These are phyloP conservation scores for Globisporangium cederbergense DNA, from an alignment of 352 stramenopile genomes.

Conservation along the genomic window DNA sequence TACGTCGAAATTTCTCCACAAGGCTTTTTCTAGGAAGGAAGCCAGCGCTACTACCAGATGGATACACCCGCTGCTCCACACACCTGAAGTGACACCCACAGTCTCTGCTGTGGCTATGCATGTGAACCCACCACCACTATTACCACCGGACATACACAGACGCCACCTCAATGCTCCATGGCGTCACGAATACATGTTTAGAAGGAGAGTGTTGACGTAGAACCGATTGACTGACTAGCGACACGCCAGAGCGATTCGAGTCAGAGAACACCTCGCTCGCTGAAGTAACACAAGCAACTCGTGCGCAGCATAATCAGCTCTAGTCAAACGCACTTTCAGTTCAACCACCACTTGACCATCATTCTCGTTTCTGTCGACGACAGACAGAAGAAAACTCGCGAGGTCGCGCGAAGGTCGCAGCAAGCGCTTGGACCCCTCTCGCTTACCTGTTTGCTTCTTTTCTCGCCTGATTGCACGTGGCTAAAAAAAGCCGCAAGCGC, in stretches of 20 bases:
- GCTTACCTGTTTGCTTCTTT: background rate
- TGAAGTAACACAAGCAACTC: background rate
- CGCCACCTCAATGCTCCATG: no score
- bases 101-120: background rate
- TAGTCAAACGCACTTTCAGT: background rate
- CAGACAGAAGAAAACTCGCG: background rate
- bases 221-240: no score
- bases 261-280: background rate
- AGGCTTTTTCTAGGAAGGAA: background rate
- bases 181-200: no score
- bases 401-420: conserved; percentile 13
- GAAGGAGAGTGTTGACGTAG: no score
- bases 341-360: conserved; percentile 3
- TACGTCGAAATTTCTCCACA: background rate
- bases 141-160: no score
- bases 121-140: background rate
- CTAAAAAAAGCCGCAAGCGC: conserved; percentile 1
- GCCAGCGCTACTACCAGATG: background rate
- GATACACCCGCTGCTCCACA: background rate
- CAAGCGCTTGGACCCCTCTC: background rate
- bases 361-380: conserved; percentile 9
- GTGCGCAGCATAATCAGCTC: background rate
- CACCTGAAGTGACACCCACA: background rate
- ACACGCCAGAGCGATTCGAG: no score
- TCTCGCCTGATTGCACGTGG: conserved; percentile 5